A percentile compares a stretch with the other conserved stretches of the same genome.
Conservation (phyloP, 164 flowering plant genomes). For the Magnolia officinalis region DNA sequence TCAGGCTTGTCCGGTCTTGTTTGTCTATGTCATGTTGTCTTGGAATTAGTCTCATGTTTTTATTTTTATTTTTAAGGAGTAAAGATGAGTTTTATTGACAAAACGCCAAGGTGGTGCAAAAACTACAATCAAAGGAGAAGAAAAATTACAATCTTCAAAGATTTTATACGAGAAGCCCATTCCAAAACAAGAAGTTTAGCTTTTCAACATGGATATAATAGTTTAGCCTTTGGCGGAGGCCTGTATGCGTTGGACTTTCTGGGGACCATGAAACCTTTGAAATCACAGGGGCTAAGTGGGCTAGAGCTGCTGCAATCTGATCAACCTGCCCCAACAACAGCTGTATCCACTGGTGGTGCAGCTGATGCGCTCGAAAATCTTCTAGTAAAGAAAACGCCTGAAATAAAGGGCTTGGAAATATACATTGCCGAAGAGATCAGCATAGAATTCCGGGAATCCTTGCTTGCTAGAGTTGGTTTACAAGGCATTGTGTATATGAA, state of each 20-base stretch:
- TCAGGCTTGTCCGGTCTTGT: too few relatives aligned
- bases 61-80: too few relatives aligned
- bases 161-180: too few relatives aligned
- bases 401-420: slow-evolving; percentile 95
- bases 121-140: too few relatives aligned
- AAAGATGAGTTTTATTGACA: too few relatives aligned
- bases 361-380: slow-evolving; percentile 65
- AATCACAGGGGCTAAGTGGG: slow-evolving; percentile 61
- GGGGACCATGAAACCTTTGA: slow-evolving; percentile 49
- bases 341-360: slow-evolving; percentile 27
- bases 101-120: too few relatives aligned
- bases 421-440: slow-evolving; percentile 67
- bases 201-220: too few relatives aligned
- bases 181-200: too few relatives aligned
- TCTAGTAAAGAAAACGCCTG: slow-evolving; percentile 58
- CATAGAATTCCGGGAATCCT: slow-evolving; percentile 85
- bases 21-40: too few relatives aligned
- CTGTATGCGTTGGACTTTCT: slow-evolving; percentile 92
- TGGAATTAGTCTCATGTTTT: too few relatives aligned
- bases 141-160: too few relatives aligned
- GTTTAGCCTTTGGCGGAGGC: slow-evolving; percentile 87
- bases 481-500: slow-evolving; percentile 71
- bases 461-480: slow-evolving; percentile 84
- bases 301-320: slow-evolving; percentile 71
- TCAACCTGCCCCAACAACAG: slow-evolving; percentile 16